phyloP scores from a whole-genome alignment of 2,329 filamentous ascomycete genomes.

The Sclerotinia glacialis region DNA sequence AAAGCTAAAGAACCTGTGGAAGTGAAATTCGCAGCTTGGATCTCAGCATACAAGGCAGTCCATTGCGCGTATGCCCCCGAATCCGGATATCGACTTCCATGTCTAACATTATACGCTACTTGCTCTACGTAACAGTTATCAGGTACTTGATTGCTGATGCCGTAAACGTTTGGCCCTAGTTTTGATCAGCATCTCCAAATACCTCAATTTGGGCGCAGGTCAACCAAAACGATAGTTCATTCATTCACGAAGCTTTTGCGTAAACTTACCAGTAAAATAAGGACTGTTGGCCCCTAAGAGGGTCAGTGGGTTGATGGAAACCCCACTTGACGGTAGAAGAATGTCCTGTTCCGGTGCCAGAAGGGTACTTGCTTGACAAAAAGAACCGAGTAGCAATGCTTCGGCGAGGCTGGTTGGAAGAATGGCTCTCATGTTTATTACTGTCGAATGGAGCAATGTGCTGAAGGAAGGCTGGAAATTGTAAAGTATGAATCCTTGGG shows the following conservation, averaged over 20 bases:
- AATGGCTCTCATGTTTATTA: neutral
- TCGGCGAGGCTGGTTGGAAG: neutral
- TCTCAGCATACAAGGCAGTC: slow-evolving; percentile 43
- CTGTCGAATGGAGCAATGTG: neutral
- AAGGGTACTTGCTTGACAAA: neutral
- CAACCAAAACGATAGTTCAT: neutral
- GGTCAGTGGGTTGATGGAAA: neutral
- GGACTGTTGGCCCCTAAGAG: slow-evolving; percentile 15
- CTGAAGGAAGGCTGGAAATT: neutral
- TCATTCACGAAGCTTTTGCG: neutral
- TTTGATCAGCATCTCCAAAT: neutral
- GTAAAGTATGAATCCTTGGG: neutral
- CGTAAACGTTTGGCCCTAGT: slow-evolving; percentile 46
- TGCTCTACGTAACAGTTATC: slow-evolving; percentile 58
- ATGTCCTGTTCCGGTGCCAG: slow-evolving; percentile 13
- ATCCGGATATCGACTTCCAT: slow-evolving; percentile 63
- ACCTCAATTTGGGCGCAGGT: no score
- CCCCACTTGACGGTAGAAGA: neutral
- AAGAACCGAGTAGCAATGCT: slow-evolving; percentile 2
- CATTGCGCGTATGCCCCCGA: slow-evolving; percentile 58
- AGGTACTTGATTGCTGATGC: slow-evolving; percentile 53
- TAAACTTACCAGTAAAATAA: slow-evolving; percentile 7
- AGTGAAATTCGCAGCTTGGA: slow-evolving; percentile 53
- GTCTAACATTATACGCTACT: slow-evolving; percentile 57
- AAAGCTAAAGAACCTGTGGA: slow-evolving; percentile 54